A percentile compares a stretch with the other conserved stretches of the same genome.
These are phyloP conservation scores for Cutaneotrichosporon sp. DNA, from an alignment of 1,284 basidiomycete genomes.

Conservation along the genomic window DNA sequence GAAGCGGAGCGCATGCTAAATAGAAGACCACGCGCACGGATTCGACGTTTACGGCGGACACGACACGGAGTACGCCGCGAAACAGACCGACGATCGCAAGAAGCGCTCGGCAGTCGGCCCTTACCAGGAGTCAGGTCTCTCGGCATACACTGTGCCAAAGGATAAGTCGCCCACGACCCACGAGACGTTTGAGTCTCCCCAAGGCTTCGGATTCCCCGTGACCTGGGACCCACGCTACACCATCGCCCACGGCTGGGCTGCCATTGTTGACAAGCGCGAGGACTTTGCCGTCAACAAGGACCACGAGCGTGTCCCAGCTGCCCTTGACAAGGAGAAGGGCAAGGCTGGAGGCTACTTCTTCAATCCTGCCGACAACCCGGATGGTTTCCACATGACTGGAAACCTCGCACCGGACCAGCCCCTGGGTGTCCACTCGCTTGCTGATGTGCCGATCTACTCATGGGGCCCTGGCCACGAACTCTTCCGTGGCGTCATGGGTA, in stretches of 20 bases:
- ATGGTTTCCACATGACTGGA: conserved; percentile 46
- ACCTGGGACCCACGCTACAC: conserved; percentile 49
- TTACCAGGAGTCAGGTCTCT: conserved; percentile 44
- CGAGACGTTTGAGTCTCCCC: conserved; percentile 30
- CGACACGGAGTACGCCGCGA: conserved; percentile 46
- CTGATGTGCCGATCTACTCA: conserved; percentile 48
- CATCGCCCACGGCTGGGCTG: conserved; percentile 45
- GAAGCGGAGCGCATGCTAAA: no score
- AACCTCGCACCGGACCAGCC: conserved; percentile 37
- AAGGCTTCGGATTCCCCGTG: conserved; percentile 47
- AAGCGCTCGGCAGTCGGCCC: conserved; percentile 49
- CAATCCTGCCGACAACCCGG: conserved; percentile 43
- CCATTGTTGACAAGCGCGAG: conserved; percentile 45
- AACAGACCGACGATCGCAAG: conserved; percentile 37
- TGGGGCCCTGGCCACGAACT: conserved; percentile 46
- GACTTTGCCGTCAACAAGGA: conserved; percentile 34
- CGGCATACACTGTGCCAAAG: conserved; percentile 38
- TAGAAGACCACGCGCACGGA: conserved; percentile 49
- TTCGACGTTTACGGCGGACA: conserved; percentile 46
- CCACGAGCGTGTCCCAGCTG: conserved; percentile 42
- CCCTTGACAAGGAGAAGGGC: conserved; percentile 22
- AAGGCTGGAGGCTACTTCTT: conserved; percentile 41
- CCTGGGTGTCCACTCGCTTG: conserved; percentile 47
- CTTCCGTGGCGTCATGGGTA: conserved; percentile 46
- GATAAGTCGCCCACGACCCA: conserved; percentile 36